These are phyloP conservation scores for Plasmodium sp. DNA, from an alignment of 169 alveolate genomes.

Conservation along the genomic window DNA sequence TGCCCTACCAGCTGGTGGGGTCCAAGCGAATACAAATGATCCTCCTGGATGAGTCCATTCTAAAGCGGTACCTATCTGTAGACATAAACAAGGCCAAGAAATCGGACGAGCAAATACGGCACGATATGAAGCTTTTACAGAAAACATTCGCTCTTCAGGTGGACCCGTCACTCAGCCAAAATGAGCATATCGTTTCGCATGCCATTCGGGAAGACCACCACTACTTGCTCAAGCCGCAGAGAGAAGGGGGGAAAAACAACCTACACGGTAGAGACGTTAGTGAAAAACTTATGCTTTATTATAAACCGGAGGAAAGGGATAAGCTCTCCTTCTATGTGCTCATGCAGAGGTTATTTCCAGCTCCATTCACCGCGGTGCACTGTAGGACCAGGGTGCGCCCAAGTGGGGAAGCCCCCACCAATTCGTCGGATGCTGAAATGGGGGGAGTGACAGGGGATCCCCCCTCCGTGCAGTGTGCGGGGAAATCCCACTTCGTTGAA, in stretches of 20 bases:
- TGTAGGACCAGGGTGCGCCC: conserved; percentile 6
- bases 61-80: conserved; percentile 26
- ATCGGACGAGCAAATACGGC: conserved; percentile 32
- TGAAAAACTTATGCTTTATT: conserved; percentile 68
- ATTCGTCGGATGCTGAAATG: neutral
- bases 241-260: conserved; percentile 91
- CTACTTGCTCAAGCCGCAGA: conserved; percentile 86
- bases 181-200: conserved; percentile 24
- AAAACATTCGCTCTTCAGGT: conserved; percentile 74
- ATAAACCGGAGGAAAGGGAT: conserved; percentile 39
- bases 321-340: conserved; percentile 29
- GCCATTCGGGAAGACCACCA: conserved; percentile 74
- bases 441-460: conserved; percentile 28
- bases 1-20: conserved; percentile 85
- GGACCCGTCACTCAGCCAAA: conserved; percentile 29
- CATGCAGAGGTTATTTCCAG: conserved; percentile 60
- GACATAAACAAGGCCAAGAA: conserved; percentile 24
- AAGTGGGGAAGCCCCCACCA: neutral
- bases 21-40: conserved; percentile 85
- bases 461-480: neutral
- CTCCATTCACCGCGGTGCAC: conserved; percentile 26
- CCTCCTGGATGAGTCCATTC: conserved; percentile 76
- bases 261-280: conserved; percentile 78
- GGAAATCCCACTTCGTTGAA: neutral
- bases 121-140: conserved; percentile 34